Percentiles rank a stretch among this genome's conserved stretches.
phyloP scores from a whole-genome alignment of 768 basidiomycete species.

The Panaeolus cyanescens region DNA sequence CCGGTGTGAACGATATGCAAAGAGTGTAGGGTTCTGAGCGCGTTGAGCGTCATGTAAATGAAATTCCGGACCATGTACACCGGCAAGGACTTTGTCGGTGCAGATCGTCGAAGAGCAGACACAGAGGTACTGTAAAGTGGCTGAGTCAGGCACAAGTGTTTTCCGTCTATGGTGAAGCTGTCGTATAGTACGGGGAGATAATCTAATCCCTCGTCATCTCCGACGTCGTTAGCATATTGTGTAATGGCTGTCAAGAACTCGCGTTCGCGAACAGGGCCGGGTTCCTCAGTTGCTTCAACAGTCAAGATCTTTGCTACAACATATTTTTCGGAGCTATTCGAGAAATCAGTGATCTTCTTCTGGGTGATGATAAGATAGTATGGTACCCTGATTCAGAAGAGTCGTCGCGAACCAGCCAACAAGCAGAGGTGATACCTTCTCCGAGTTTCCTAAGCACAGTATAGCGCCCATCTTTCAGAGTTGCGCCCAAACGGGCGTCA shows the following conservation, averaged over 20 bases:
- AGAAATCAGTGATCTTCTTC: no score
- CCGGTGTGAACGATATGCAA: conserved; percentile 22
- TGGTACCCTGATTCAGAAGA: neutral
- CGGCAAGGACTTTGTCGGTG: conserved; percentile 17
- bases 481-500: neutral
- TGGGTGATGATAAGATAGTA: neutral
- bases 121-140: conserved; percentile 19
- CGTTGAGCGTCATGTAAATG: conserved; percentile 13
- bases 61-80: conserved; percentile 16
- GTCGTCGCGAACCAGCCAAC: conserved; percentile 8
- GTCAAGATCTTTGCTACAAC: conserved; percentile 21
- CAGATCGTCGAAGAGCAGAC: conserved; percentile 14
- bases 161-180: conserved; percentile 12
- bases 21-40: conserved; percentile 14
- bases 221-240: neutral
- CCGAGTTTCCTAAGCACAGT: conserved; percentile 12
- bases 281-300: conserved; percentile 16
- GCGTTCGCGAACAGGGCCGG: conserved; percentile 10
- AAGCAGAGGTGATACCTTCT: conserved; percentile 6
- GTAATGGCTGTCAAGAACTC: conserved; percentile 18
- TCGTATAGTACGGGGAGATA: conserved; percentile 19
- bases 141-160: conserved; percentile 24
- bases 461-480: conserved; percentile 11
- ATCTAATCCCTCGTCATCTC: no score
- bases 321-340: conserved; percentile 14